Conservation (phyloP, 2,329 filamentous ascomycete species). For the Aspergillus sp. region DNA sequence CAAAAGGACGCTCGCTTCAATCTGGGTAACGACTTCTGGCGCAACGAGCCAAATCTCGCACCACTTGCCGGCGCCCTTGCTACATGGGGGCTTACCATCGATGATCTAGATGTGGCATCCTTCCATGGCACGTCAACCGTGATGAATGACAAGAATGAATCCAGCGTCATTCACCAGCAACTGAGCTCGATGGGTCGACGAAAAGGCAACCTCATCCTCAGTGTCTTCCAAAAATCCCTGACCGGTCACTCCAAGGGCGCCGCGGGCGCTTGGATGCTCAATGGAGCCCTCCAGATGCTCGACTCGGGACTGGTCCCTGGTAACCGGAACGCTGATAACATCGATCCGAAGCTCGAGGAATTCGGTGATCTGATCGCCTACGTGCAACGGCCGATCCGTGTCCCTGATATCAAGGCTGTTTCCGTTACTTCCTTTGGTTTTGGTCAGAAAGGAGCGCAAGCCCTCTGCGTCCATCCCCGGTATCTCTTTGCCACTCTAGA, state of each 20-base stretch:
- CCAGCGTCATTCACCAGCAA: constrained; percentile 89
- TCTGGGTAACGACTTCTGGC: background rate
- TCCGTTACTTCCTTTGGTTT: background rate
- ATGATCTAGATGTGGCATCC: constrained; percentile 87
- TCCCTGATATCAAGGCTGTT: background rate
- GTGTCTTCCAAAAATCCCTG: constrained; percentile 97
- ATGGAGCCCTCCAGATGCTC: constrained; percentile 89
- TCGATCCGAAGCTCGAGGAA: constrained; percentile 89
- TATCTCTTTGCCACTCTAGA: background rate
- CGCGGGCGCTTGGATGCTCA: constrained; percentile 97
- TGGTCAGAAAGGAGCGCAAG: background rate
- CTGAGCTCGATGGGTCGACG: constrained; percentile 84
- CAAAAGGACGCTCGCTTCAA: background rate
- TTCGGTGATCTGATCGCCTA: constrained; percentile 65
- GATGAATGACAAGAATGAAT: constrained; percentile 98
- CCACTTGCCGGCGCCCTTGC: constrained; percentile 1
- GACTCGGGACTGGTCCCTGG: constrained; percentile 89
- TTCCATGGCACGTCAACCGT: constrained; percentile 98
- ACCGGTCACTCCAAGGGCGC: constrained; percentile 97
- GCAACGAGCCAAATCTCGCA: background rate
- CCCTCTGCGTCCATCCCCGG: background rate
- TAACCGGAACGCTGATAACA: constrained; percentile 94
- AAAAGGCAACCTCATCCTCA: constrained; percentile 88
- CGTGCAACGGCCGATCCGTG: too few species aligned
- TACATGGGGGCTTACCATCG: constrained; percentile 35